Percentiles rank a stretch among this genome's conserved stretches.
Conservation (phyloP, 2,329 filamentous ascomycete species). For the Stemphylium lycopersici region DNA sequence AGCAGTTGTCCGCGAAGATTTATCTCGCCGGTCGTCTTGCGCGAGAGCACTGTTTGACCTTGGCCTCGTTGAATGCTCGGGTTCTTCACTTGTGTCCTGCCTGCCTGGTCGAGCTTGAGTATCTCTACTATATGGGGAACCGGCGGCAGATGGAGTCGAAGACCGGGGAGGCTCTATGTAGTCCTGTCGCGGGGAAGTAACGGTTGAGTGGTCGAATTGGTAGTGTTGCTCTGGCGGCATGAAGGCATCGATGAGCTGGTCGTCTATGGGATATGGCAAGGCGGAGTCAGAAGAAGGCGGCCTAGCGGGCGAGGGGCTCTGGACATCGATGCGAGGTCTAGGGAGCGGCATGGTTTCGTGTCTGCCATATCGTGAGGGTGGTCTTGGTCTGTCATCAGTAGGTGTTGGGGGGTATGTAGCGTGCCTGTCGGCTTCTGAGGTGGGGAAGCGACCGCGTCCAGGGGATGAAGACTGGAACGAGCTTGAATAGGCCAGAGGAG, state of each 20-base stretch:
- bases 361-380: constrained; percentile 34
- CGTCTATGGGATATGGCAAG: constrained; percentile 56
- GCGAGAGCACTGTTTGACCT: constrained; percentile 39
- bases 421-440: constrained; percentile 37
- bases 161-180: constrained; percentile 33
- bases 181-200: constrained; percentile 26
- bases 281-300: constrained; percentile 27
- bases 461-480: constrained; percentile 26
- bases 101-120: constrained; percentile 18
- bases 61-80: constrained; percentile 24
- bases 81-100: constrained; percentile 27
- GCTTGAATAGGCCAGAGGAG: constrained; percentile 33
- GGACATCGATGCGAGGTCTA: constrained; percentile 41
- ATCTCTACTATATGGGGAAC: constrained; percentile 31
- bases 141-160: constrained; percentile 24
- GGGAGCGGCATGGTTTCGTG: constrained; percentile 40
- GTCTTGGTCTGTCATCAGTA: constrained; percentile 32
- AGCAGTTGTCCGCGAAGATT: constrained; percentile 9
- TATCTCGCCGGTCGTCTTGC: constrained; percentile 35
- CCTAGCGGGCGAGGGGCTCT: constrained; percentile 42
- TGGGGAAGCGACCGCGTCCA: constrained; percentile 26
- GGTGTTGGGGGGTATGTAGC: constrained; percentile 38
- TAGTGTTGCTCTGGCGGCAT: constrained; percentile 54
- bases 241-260: constrained; percentile 40
- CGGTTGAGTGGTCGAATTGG: constrained; percentile 45